Evolutionary conservation across 345 rosid genomes (phyloP).

Genomic region (Eucalyptus coolabah): DNA sequence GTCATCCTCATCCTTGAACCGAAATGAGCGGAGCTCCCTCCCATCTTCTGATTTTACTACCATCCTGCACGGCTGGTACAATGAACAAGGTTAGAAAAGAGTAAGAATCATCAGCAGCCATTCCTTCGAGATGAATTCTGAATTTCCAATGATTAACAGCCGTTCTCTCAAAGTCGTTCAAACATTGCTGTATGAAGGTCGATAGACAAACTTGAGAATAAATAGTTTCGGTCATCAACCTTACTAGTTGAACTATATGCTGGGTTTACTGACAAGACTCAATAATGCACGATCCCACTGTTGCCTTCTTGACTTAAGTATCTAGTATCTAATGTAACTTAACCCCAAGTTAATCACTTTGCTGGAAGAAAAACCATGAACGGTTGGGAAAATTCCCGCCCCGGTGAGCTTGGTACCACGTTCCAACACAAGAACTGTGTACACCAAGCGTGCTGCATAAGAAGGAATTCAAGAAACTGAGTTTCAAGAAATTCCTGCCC

Average conservation of each 20-base stretch:
- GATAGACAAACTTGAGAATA: background rate
- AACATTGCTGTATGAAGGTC: background rate
- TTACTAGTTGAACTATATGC: background rate
- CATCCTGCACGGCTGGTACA: conserved; percentile 90
- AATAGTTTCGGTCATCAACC: background rate
- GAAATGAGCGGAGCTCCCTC: conserved; percentile 70
- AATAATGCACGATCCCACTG: background rate
- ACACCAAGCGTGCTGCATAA: background rate
- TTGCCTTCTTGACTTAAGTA: background rate
- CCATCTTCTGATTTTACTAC: conserved; percentile 74
- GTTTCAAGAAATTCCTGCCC: too few species aligned
- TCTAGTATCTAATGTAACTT: background rate
- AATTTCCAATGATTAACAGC: background rate
- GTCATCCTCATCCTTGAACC: conserved; percentile 81
- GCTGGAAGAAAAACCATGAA: background rate
- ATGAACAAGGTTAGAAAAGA: conserved; percentile 27
- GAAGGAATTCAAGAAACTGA: background rate
- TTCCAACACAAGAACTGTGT: background rate
- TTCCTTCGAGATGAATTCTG: background rate
- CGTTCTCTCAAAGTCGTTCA: background rate
- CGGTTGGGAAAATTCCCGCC: background rate
- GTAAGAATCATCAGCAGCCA: background rate
- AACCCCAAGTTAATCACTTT: background rate
- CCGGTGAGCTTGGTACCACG: background rate
- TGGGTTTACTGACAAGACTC: background rate